A percentile compares a stretch with the other conserved stretches of the same genome.
phyloP scores from a whole-genome alignment of 2,329 filamentous ascomycete species.

The Cladosporium velox region DNA sequence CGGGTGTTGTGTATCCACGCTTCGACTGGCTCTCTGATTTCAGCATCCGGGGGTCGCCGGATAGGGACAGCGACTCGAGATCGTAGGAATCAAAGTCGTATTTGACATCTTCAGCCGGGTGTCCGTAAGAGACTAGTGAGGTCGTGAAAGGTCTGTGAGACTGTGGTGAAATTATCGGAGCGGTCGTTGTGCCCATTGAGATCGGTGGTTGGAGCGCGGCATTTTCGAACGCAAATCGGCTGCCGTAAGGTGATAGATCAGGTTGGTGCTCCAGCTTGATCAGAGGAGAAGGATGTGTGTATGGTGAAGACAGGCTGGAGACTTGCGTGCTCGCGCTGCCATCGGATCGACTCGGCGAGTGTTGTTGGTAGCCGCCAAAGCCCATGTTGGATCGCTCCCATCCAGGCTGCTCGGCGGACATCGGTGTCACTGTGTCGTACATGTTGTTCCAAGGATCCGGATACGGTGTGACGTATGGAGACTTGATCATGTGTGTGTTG shows the following conservation, averaged over 20 bases:
- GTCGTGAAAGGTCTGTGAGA: not conserved
- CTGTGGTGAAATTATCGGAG: not conserved
- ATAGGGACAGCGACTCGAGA: constrained; percentile 4
- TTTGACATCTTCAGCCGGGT: not conserved
- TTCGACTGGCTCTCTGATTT: constrained; percentile 26
- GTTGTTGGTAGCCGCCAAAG: constrained; percentile 12
- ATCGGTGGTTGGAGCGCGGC: not conserved
- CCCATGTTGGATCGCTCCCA: not conserved
- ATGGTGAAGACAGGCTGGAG: constrained; percentile 9
- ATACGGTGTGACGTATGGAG: constrained; percentile 7
- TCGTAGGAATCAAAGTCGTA: not conserved
- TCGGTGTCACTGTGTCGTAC: not conserved
- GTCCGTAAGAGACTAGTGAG: not conserved
- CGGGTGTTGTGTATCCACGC: constrained; percentile 49
- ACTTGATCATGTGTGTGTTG: not conserved
- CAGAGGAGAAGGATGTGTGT: not conserved
- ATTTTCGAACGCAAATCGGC: not conserved
- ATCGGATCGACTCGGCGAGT: constrained; percentile 14
- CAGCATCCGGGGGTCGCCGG: not conserved
- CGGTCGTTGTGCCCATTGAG: not conserved
- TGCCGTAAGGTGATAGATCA: not conserved
- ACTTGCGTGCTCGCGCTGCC: constrained; percentile 11
- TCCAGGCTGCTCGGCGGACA: not conserved
- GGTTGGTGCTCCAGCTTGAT: constrained; percentile 17
- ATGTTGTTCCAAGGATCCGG: not conserved